Base-by-base conservation (phyloP, 2,329 filamentous ascomycete species). In the Ophiostoma ulmi region DNA sequence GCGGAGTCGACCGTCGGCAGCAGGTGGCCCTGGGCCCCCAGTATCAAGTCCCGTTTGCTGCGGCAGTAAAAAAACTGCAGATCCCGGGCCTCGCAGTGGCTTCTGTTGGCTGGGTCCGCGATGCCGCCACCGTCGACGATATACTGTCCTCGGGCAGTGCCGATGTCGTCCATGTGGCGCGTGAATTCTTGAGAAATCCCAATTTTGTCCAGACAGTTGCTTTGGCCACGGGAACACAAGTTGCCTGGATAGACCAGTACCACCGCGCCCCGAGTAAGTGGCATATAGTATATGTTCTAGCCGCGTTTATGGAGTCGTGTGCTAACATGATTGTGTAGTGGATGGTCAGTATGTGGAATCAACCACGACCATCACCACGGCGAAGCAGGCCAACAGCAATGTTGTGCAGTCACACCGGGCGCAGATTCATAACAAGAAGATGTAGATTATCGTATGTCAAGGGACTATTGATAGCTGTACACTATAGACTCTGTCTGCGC, bases 1-100 rank as follows among this genome's bases (percentile, higher is more conserved):
- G 87, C 0, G 92, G 91, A 3, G 86, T 86, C 67, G 87, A 92
- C 75, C 79, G 83, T 0, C 76, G 78, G 67, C 87, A 89, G 74
- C 86, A 88, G 71, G 83, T 90, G 69, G 80, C 83, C 35, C 77
- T 80, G 1, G 87, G 86, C 0, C 87, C 88, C 0, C 90, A 83
- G 0, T 94, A 93, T 80, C 91, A 94, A 79, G 88, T 85, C 0
- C 86, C 84, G 0, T 67, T 67, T 44, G 39, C 65, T 11, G 52
- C 52, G 10, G 52, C 52, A 13, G 52, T 58, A 6, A 58, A 58
- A 5, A 26, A 7, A 26, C 52, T 58, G 1, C n/a, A 58, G n/a
- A 58, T 58, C 11, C 52, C 20, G n/a, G n/a, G 22, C 52, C 52
- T 58, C 5, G 22, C 52, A 13, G 52, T 58, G 20, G n/a, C 52